phyloP scores from a whole-genome alignment of 139 green algal genomes.

The Closterium sp. region DNA sequence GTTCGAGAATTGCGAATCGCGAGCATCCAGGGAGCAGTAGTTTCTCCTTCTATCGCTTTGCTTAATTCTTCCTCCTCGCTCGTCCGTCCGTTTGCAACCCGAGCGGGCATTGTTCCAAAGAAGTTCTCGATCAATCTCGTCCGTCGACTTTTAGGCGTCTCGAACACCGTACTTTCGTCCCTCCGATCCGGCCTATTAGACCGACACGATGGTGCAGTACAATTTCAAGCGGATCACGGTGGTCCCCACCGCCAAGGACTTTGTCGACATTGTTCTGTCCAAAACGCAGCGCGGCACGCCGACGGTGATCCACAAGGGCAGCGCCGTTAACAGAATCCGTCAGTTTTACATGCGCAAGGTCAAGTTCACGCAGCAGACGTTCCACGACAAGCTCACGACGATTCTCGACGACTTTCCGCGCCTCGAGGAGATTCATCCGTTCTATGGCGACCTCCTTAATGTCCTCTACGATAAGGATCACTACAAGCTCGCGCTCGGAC shows the following conservation, averaged over 20 bases:
- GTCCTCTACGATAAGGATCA: slow-evolving; percentile 99
- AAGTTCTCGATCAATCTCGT: background rate
- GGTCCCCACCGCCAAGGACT: slow-evolving; percentile 90
- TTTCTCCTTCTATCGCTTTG: background rate
- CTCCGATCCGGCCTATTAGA: background rate
- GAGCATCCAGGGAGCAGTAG: background rate
- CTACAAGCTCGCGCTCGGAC: slow-evolving; percentile 98
- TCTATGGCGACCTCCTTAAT: slow-evolving; percentile 98
- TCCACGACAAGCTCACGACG: slow-evolving; percentile 85
- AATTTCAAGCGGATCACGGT: slow-evolving; percentile 95
- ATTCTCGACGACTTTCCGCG: slow-evolving; percentile 96
- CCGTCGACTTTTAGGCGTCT: background rate
- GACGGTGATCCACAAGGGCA: slow-evolving; percentile 96
- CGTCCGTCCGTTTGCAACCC: background rate
- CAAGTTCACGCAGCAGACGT: slow-evolving; percentile 88
- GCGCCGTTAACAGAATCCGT: slow-evolving; percentile 91
- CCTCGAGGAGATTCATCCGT: slow-evolving; percentile 97
- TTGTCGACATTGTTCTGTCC: slow-evolving; percentile 96
- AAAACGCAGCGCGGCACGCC: slow-evolving; percentile 96
- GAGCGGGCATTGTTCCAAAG: background rate
- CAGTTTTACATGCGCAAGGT: slow-evolving; percentile 99
- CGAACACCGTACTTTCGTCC: too few relatives aligned
- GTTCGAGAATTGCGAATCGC: background rate
- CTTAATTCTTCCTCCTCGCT: background rate
- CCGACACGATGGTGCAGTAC: slow-evolving; percentile 74